Conservation (phyloP, 225 moss, liverwort and hornwort genomes). For the Sphagnum tenellum region DNA sequence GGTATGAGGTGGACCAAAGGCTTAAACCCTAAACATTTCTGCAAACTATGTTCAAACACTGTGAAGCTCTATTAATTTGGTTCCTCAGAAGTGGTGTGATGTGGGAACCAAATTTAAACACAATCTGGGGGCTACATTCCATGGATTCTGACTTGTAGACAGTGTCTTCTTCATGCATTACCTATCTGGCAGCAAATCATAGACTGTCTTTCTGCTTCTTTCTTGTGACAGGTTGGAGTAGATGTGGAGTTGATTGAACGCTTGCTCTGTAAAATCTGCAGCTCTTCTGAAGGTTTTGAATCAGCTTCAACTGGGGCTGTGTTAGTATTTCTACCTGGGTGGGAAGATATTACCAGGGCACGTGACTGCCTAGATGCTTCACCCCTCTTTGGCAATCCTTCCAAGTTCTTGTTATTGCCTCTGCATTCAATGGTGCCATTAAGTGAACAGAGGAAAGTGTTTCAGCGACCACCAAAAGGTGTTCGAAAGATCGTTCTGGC, state of each 20-base stretch:
- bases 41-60: background rate
- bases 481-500: conserved; percentile 84
- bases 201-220: no score
- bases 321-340: conserved; percentile 87
- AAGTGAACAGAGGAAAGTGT: conserved; percentile 86
- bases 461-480: conserved; percentile 72
- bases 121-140: no score
- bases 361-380: conserved; percentile 67
- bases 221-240: conserved; percentile 56
- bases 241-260: conserved; percentile 82
- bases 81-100: no score
- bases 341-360: conserved; percentile 89
- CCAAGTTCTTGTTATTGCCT: conserved; percentile 67
- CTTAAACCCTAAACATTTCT: background rate
- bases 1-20: conserved; percentile 7
- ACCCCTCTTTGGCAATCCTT: conserved; percentile 52
- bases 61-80: no score
- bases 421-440: conserved; percentile 93
- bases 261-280: conserved; percentile 51
- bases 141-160: no score
- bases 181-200: no score
- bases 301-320: conserved; percentile 55
- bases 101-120: no score
- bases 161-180: no score
- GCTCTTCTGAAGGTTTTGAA: conserved; percentile 18